Base-by-base conservation (phyloP, 2,329 filamentous ascomycete genomes). In the Alternaria solani region DNA sequence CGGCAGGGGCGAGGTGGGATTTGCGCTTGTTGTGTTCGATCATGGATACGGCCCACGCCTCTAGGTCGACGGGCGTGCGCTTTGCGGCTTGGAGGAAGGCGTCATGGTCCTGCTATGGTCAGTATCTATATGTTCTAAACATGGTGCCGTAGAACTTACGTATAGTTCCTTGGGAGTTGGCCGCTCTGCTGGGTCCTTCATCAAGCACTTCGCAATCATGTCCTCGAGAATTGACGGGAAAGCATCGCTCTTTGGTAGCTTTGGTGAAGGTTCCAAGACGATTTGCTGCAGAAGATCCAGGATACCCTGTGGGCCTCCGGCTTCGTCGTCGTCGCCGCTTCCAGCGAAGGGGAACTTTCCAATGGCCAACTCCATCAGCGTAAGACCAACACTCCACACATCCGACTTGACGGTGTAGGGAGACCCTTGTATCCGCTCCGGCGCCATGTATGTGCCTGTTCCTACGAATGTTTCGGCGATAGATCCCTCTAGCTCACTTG, bases 391-490 rank as follows among this genome's bases (percentile, higher is more conserved):
- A 86, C 94, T 97, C 95, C 95, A 99, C 4, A 99, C 95, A 78
- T 99, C 95, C 12, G 94, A 97, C 80, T 97, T 97, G 73, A 99
- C 94, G 0, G 94, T 97, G 80, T 99, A 99, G 72, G 92, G 93
- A 65, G 95, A 93, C 64, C 95, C 95, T 78, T 98, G 94, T 69
- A 99, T 99, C 78, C 95, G 89, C 82, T 99, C 95, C 0, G 95
- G 95, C 0, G 95, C 95, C 95, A 99, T 99, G 83, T 99, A 99
- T 57, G 95, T 99, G 38, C 95, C 97, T 2, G 95, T 99, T 54
- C 95, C 95, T 36, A 99, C 95, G 73, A 99, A 99, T 0, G 95
- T 99, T 76, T 98, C 94, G 52, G 95, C 95, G 67, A 99, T 93
- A 5, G 95, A 98, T 81, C 98, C 98, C 78, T 98, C 93, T 16